phyloP scores from a whole-genome alignment of 176 grass and related monocot genomes.

The Hordeum vulgare region MorexV3_pseudomolecules_assembly NC_058523.1:358931699-358932198 shows the following conservation, averaged over 20 bases:
- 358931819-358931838: slow-evolving; percentile 35
- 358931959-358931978: background rate
- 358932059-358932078: too few relatives aligned
- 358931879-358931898: slow-evolving; percentile 30
- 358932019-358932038: too few relatives aligned
- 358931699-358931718: background rate
- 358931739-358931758: slow-evolving; percentile 4
- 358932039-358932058: too few relatives aligned
- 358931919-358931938: background rate
- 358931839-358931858: background rate
- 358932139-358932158: background rate
- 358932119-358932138: background rate
- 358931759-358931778: background rate
- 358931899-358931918: background rate
- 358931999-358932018: too few relatives aligned
- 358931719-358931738: background rate
- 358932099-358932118: background rate
- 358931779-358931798: background rate
- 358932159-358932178: too few relatives aligned
- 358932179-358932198: too few relatives aligned
- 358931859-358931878: slow-evolving; percentile 2
- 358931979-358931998: too few relatives aligned
- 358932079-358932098: background rate
- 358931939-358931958: background rate
- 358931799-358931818: slow-evolving; percentile 23